phyloP scores from a whole-genome alignment of 1,284 basidiomycete genomes.

The Rhodofomes roseus region DNA sequence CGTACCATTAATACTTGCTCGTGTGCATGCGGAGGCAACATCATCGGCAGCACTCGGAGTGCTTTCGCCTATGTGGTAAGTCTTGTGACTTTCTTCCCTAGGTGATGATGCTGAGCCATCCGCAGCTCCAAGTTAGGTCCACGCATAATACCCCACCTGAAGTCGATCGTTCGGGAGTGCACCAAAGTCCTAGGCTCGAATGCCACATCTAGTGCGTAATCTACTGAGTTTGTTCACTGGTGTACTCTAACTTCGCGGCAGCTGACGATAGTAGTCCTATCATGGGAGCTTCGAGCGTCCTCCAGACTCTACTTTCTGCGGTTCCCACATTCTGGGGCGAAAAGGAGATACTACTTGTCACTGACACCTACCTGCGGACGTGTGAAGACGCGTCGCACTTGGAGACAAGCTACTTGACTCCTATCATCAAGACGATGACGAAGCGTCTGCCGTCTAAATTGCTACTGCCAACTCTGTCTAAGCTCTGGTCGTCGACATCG shows the following conservation, averaged over 20 bases:
- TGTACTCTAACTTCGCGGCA: neutral
- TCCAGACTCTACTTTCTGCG: slow-evolving; percentile 53
- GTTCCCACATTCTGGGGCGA: slow-evolving; percentile 73
- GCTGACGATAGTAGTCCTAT: slow-evolving; percentile 21
- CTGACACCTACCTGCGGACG: slow-evolving; percentile 52
- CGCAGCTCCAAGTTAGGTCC: slow-evolving; percentile 75
- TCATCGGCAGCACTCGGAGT: slow-evolving; percentile 45
- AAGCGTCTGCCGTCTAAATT: slow-evolving; percentile 69
- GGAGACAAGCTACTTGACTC: slow-evolving; percentile 27
- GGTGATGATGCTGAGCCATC: neutral
- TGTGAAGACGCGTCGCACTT: slow-evolving; percentile 22
- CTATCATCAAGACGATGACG: slow-evolving; percentile 53
- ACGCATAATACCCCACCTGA: slow-evolving; percentile 81
- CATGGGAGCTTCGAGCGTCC: slow-evolving; percentile 42
- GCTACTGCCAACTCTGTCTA: slow-evolving; percentile 59
- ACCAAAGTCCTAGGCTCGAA: slow-evolving; percentile 35
- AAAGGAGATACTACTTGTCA: slow-evolving; percentile 54
- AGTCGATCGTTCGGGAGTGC: slow-evolving; percentile 62
- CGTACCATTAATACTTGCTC: slow-evolving; percentile 54
- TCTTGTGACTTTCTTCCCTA: slow-evolving; percentile 7
- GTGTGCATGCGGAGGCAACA: slow-evolving; percentile 37
- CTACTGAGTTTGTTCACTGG: neutral
- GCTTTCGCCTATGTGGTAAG: slow-evolving; percentile 60
- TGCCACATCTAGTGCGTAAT: neutral
- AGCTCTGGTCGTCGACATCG: slow-evolving; percentile 44